Base-by-base conservation (phyloP, 1,284 basidiomycete genomes). In the Xerocomus amazonicus region DNA sequence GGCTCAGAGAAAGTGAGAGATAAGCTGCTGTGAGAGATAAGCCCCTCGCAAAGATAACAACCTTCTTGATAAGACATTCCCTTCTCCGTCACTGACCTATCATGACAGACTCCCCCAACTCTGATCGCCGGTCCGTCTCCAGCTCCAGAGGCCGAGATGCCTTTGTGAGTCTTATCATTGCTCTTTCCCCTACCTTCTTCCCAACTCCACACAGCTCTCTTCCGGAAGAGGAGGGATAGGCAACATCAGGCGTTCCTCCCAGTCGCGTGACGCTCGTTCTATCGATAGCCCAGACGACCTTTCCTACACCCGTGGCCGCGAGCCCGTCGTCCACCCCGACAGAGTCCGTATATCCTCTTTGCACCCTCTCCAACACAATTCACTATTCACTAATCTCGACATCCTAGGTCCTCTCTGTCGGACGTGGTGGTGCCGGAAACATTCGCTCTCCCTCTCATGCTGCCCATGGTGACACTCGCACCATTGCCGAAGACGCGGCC, bases 341-440 rank as follows among this genome's bases (percentile, higher is more conserved):
- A 68, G 59, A 34, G 72, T 73, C 54, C 13, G 68, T 57, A 10
- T 37, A 7, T 17, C 10, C 28, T 29, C 19, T 23, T 23, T 4
- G 4, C 19, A 23, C 19, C 3, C 19, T 23, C 19, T 23, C 19
- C 39, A 3, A 26, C 19, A 29, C 27, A 34, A 28, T 7, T 26
- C 9, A 27, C 45, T 4, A n/a, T 28, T 8, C 7, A 2, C 46
- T 48, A 45, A 45, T 43, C 9, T 39, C 29, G 39, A 9, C 14
- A 2, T 31, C 8, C 9, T 53, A 84, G 73, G 52, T 78, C n/a
- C 74, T 72, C 55, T 83, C 83, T 35, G 78, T 81, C 38, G 89
- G 90, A 16, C 79, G 89, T 31, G 89, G 89, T 33, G 89, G 89
- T 26, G 78, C 77, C 16, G 89, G 89, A 37, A 91, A 92, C 70